A percentile compares a stretch with the other conserved stretches of the same genome.
phyloP scores from a whole-genome alignment of 352 stramenopile genomes.

The Globisporangium takayamanum region DNA sequence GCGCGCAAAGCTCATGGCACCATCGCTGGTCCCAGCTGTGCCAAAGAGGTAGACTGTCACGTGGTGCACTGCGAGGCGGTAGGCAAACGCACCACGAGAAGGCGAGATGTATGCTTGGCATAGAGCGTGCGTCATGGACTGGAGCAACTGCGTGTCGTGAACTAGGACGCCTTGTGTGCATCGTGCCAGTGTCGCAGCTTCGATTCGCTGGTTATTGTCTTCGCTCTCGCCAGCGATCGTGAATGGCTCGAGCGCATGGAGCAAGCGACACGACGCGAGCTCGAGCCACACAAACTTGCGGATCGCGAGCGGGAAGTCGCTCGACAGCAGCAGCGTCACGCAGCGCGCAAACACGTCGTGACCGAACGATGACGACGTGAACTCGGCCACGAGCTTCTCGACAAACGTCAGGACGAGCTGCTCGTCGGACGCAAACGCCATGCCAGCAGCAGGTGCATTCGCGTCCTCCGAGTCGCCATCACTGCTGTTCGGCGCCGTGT shows the following conservation, averaged over 20 bases:
- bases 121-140: slow-evolving; percentile 43
- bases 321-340: slow-evolving; percentile 49
- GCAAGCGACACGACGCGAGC: slow-evolving; percentile 37
- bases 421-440: slow-evolving; percentile 38
- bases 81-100: slow-evolving; percentile 40
- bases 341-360: slow-evolving; percentile 61
- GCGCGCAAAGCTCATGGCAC: slow-evolving; percentile 34
- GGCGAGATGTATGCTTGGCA: slow-evolving; percentile 27
- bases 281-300: slow-evolving; percentile 73
- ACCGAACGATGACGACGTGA: slow-evolving; percentile 58
- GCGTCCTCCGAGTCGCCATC: slow-evolving; percentile 9
- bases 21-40: slow-evolving; percentile 1
- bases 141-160: slow-evolving; percentile 35
- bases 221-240: neutral
- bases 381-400: slow-evolving; percentile 61
- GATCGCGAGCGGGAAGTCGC: slow-evolving; percentile 47
- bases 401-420: slow-evolving; percentile 59
- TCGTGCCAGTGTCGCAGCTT: slow-evolving; percentile 22
- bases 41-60: slow-evolving; percentile 49
- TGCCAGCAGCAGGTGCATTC: slow-evolving; percentile 1
- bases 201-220: slow-evolving; percentile 11
- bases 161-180: slow-evolving; percentile 20
- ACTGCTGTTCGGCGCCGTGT: slow-evolving; percentile 9
- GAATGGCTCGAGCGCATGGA: slow-evolving; percentile 47
- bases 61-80: slow-evolving; percentile 54